Conservation (phyloP, 108 stramenopile species). For the Discostella pseudostelligera region DNA sequence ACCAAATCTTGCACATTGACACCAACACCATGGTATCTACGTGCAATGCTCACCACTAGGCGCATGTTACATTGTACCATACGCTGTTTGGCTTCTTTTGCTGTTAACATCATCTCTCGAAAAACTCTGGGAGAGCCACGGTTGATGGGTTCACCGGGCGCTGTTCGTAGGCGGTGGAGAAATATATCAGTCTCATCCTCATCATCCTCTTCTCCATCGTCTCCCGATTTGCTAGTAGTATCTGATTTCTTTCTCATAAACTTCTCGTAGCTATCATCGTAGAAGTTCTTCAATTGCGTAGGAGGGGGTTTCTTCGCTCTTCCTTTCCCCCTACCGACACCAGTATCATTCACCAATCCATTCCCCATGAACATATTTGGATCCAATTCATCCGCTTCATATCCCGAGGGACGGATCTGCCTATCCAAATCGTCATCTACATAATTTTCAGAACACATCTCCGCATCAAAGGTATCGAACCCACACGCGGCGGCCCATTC, state of each 20-base stretch:
- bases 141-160: constrained; percentile 62
- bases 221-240: not conserved
- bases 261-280: constrained; percentile 53
- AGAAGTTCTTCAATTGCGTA: constrained; percentile 53
- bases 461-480: constrained; percentile 37
- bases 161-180: constrained; percentile 26
- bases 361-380: constrained; percentile 85
- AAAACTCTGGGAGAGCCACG: constrained; percentile 69
- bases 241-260: constrained; percentile 26
- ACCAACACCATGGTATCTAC: constrained; percentile 84
- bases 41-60: constrained; percentile 90
- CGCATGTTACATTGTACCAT: constrained; percentile 95
- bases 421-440: constrained; percentile 46
- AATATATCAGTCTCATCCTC: constrained; percentile 41
- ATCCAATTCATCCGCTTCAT: constrained; percentile 57
- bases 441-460: constrained; percentile 37
- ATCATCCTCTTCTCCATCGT: constrained; percentile 10
- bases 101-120: constrained; percentile 72
- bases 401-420: constrained; percentile 58
- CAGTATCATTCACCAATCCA: constrained; percentile 62
- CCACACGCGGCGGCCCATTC: constrained; percentile 88
- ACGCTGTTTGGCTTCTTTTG: constrained; percentile 77
- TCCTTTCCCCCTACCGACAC: constrained; percentile 77
- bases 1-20: constrained; percentile 82
- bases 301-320: constrained; percentile 72